Evolutionary conservation across 176 grass and related monocot species (phyloP), one percentile per base, ranked within the genome.

Genomic region (Raddia guianensis): DNA sequence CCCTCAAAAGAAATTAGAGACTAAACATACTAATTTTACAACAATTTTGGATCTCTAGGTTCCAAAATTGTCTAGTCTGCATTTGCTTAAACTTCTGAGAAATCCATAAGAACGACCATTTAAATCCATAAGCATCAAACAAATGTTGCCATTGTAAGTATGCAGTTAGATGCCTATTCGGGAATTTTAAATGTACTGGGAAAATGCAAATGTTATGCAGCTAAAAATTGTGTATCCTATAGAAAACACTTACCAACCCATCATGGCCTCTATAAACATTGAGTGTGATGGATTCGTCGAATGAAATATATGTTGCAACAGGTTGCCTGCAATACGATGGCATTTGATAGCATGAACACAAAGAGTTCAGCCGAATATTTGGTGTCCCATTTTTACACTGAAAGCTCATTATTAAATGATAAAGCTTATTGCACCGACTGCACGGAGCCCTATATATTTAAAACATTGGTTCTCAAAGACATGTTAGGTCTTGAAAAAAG

Each of bases 231-330:
- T 66, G 33, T 13, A 19, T 16, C 35, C 56, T 68, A 6, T 12
- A 66, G 56, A 68, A 20, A 66, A 56, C 49, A 76, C 93, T 85
- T 80, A 95, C 93, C 93, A 95, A 73, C 87, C 87, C 71, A 89
- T 73, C 89, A 87, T 92, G 48, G 84, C 84, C 62, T 95, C 93
- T 80, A 95, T 95, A 76, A 90, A 95, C 93, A 95, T 95, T 16
- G 93, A 90, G 9, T 45, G 64, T 19, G 84, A 95, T 68, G 87
- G 93, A 87, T 86, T 85, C 4, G 93, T 92, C 52, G 78, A 49
- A 16, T 87, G 80, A 79, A 92, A 27, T 78, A 92, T 73, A 72
- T 88, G 80, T 58, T 74, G 81, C 82, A 95, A 72, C 69, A 95
- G 80, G 62, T 83, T 73, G 15, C 93, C 93, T 95, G 81, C 35